These are phyloP conservation scores for Salvia miltiorrhiza DNA, from an alignment of 257 asterid genomes.

Conservation along the genomic window DNA sequence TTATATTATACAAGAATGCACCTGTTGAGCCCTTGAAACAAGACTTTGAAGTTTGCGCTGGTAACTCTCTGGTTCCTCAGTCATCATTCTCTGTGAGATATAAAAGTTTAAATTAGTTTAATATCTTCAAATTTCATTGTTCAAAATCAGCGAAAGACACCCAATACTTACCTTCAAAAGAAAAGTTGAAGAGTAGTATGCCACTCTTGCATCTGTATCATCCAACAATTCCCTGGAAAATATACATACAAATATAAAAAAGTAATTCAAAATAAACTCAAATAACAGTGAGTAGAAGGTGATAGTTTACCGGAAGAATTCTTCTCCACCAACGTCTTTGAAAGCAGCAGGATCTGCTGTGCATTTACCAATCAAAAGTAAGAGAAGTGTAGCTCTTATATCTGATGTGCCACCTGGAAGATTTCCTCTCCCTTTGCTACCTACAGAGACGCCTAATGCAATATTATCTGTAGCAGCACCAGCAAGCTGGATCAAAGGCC, in stretches of 20 bases:
- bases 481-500: constrained; percentile 99
- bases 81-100: constrained; percentile 91
- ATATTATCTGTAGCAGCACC: constrained; percentile 97
- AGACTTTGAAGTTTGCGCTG: constrained; percentile 96
- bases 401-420: constrained; percentile 99
- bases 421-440: constrained; percentile 99
- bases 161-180: constrained; percentile 81
- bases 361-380: constrained; percentile 97
- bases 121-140: constrained; percentile 4
- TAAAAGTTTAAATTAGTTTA: constrained; percentile 8
- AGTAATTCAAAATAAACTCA: constrained; percentile 17
- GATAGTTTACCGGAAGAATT: constrained; percentile 70
- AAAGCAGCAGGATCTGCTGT: constrained; percentile 92
- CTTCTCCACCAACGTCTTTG: constrained; percentile 88
- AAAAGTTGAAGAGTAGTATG: constrained; percentile 95
- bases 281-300: constrained; percentile 20
- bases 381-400: constrained; percentile 92
- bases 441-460: constrained; percentile 98
- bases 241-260: constrained; percentile 10
- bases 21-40: constrained; percentile 98
- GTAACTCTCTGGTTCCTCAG: constrained; percentile 88
- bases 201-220: constrained; percentile 99
- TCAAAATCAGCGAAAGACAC: constrained; percentile 28
- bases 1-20: constrained; percentile 23
- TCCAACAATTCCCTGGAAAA: constrained; percentile 80